Evolutionary conservation across 2,329 filamentous ascomycete genomes (phyloP).

Genomic region (Sporothrix pseudoabietina): DNA sequence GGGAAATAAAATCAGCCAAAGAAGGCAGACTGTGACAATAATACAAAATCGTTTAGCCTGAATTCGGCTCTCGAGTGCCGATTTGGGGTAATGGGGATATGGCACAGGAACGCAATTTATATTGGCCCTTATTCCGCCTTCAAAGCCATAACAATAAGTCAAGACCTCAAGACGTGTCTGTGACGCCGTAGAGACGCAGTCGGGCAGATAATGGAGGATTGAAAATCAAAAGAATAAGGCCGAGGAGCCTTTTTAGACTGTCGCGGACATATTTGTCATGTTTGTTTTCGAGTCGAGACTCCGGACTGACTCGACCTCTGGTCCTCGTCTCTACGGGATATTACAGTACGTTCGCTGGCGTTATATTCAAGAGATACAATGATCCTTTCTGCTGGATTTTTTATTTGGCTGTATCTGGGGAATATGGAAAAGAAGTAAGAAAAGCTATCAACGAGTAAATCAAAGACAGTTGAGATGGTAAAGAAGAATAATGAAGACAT

Average conservation of each 20-base stretch:
- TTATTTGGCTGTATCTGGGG: conserved; percentile 20
- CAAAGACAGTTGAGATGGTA: background rate
- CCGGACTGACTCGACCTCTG: background rate
- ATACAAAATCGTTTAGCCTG: background rate
- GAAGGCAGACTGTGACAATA: background rate
- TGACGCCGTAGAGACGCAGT: too few species aligned
- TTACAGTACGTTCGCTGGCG: too few species aligned
- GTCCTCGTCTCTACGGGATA: background rate
- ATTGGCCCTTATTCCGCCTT: background rate
- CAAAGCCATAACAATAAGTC: background rate
- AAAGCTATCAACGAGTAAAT: background rate
- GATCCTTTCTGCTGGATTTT: background rate
- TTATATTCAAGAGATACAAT: too few species aligned
- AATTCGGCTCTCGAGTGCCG: background rate
- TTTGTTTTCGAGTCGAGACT: background rate
- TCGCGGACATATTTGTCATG: background rate
- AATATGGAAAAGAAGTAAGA: background rate
- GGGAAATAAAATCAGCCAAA: background rate
- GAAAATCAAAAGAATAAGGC: background rate
- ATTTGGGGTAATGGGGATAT: background rate
- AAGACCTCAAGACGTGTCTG: background rate
- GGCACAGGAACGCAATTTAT: background rate
- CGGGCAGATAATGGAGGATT: background rate
- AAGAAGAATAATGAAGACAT: background rate
- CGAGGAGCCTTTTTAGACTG: background rate